These are phyloP conservation scores for Oryza officinalis DNA, from an alignment of 176 grass and related monocot species.

Conservation along the genomic window DNA sequence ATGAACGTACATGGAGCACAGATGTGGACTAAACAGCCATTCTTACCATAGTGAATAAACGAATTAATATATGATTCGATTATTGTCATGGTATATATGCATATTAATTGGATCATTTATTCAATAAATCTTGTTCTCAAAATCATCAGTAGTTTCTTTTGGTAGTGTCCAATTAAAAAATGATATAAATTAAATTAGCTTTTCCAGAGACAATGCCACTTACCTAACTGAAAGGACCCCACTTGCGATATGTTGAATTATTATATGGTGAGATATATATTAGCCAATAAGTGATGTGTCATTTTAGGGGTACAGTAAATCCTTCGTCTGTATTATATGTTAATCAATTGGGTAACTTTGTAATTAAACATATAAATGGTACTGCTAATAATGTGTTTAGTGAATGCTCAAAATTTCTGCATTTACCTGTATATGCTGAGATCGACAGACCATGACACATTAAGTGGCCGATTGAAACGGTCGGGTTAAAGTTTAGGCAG, in stretches of 20 bases:
- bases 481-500: slow-evolving; percentile 29
- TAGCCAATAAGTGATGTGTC: background rate
- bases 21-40: background rate
- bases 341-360: background rate
- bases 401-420: background rate
- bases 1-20: background rate
- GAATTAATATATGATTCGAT: background rate
- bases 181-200: too few species aligned
- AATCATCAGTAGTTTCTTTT: background rate
- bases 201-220: background rate
- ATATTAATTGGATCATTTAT: background rate
- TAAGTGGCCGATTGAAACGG: slow-evolving; percentile 30
- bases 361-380: background rate
- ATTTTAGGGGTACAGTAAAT: too few species aligned
- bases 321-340: background rate
- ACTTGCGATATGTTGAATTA: background rate
- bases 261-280: background rate
- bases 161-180: background rate
- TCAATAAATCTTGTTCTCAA: background rate
- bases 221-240: background rate
- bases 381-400: background rate
- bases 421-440: slow-evolving; percentile 17
- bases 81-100: background rate
- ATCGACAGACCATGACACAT: slow-evolving; percentile 21
- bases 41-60: background rate